phyloP scores from a whole-genome alignment of 306 rosid species.

The Canavalia gladiata region DNA sequence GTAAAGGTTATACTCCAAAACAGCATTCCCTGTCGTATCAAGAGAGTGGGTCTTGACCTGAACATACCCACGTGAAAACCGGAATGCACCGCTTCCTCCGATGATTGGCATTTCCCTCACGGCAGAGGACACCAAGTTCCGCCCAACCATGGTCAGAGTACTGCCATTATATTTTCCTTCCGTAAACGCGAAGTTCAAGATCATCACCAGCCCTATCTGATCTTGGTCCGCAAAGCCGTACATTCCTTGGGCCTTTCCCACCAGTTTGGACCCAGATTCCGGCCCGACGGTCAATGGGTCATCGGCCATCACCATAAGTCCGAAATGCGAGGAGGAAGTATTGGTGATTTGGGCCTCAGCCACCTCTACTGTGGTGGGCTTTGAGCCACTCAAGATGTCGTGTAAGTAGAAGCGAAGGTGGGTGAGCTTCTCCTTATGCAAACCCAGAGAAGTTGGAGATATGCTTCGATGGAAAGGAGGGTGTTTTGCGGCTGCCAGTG shows the following conservation, averaged over 20 bases:
- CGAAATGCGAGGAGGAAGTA: conserved; percentile 51
- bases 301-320: conserved; percentile 49
- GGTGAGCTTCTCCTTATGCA: no score
- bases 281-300: conserved; percentile 61
- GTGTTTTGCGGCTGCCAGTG: not conserved
- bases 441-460: no score
- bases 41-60: conserved; percentile 46
- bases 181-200: conserved; percentile 23
- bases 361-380: no score
- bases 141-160: conserved; percentile 42
- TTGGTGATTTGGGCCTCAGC: conserved; percentile 21
- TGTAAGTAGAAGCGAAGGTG: no score
- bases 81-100: conserved; percentile 59
- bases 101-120: conserved; percentile 47
- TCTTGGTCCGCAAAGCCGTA: conserved; percentile 55
- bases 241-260: conserved; percentile 68
- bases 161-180: conserved; percentile 41
- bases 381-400: no score
- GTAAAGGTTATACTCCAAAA: conserved; percentile 58
- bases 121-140: conserved; percentile 1
- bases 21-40: conserved; percentile 46
- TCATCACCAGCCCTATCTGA: not conserved
- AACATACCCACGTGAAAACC: conserved; percentile 65
- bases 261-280: conserved; percentile 42
- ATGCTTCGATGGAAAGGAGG: no score